phyloP scores from a whole-genome alignment of 345 rosid species.

The Ceriops zippeliana region DNA sequence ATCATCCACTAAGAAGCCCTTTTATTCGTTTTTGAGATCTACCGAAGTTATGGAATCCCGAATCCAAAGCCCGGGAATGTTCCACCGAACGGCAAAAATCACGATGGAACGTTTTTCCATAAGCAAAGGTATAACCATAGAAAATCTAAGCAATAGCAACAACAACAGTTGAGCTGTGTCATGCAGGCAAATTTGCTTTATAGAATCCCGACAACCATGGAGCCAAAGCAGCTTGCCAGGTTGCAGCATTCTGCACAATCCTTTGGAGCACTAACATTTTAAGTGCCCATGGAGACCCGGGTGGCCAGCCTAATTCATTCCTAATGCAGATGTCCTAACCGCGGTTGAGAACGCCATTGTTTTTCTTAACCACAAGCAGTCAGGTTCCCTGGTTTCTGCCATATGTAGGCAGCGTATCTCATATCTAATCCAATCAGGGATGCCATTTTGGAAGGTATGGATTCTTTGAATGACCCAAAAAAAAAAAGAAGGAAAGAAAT shows the following conservation, averaged over 20 bases:
- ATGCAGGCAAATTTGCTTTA: constrained; percentile 60
- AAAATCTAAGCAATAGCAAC: constrained; percentile 45
- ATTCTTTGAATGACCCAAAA: constrained; percentile 18
- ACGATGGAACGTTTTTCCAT: constrained; percentile 71
- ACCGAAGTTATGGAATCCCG: too few species aligned
- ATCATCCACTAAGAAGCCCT: too few species aligned
- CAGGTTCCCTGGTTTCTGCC: constrained; percentile 45
- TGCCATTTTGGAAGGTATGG: constrained; percentile 42
- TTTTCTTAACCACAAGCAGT: constrained; percentile 33
- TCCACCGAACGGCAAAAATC: too few species aligned
- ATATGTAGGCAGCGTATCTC: constrained; percentile 42
- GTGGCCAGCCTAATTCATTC: constrained; percentile 34
- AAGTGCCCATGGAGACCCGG: constrained; percentile 34
- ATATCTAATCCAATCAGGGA: constrained; percentile 44
- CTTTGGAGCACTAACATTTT: constrained; percentile 38
- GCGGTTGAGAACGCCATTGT: constrained; percentile 39
- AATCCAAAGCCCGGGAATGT: too few species aligned
- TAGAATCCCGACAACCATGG: constrained; percentile 68
- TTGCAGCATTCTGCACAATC: constrained; percentile 42
- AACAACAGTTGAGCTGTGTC: constrained; percentile 31
- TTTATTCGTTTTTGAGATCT: too few species aligned
- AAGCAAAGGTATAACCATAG: constrained; percentile 60
- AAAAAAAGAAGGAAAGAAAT: too few species aligned
- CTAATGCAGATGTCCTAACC: constrained; percentile 53
- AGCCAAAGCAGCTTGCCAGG: constrained; percentile 52